phyloP scores from a whole-genome alignment of 495 filamentous ascomycete genomes.

The Bathelium albidoporum region DNA sequence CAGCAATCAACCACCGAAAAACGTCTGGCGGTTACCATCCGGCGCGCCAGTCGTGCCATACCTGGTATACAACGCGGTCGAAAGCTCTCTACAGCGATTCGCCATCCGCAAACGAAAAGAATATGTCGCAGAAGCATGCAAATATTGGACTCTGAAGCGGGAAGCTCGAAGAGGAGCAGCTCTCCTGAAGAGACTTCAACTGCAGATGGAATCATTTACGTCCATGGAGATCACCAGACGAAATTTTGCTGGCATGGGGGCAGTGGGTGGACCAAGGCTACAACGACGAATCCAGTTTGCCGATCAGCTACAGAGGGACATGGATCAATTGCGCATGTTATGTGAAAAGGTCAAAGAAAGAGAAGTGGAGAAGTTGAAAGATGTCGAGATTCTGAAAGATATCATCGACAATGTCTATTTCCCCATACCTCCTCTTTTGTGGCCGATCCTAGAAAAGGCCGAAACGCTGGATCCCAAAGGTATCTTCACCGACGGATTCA shows the following conservation, averaged over 20 bases:
- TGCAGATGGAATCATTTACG: conserved; percentile 90
- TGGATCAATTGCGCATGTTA: conserved; percentile 59
- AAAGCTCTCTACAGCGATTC: conserved; percentile 70
- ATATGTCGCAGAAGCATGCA: conserved; percentile 83
- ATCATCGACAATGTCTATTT: conserved; percentile 85
- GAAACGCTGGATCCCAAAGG: conserved; percentile 61
- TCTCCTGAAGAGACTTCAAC: conserved; percentile 79
- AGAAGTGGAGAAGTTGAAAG: conserved; percentile 63
- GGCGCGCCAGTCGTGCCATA: conserved; percentile 90
- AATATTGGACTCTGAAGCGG: conserved; percentile 95
- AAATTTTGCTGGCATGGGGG: conserved; percentile 86
- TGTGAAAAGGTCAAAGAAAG: conserved; percentile 59
- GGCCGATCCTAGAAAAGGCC: conserved; percentile 72
- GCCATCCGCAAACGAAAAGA: conserved; percentile 76
- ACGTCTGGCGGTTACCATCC: conserved; percentile 86
- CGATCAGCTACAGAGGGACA: conserved; percentile 58
- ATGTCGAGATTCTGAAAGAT: conserved; percentile 60
- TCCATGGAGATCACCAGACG: conserved; percentile 92
- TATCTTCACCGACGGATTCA: conserved; percentile 56
- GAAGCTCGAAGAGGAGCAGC: conserved; percentile 87
- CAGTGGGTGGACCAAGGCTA: conserved; percentile 65
- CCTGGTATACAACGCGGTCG: conserved; percentile 68
- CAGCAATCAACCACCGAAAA: conserved; percentile 48
- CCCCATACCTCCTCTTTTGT: conserved; percentile 67
- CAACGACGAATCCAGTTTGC: conserved; percentile 81